Evolutionary conservation across 306 rosid genomes (phyloP), one percentile per base, ranked within the genome.

Genomic region (Dryas alaskensis): DNA sequence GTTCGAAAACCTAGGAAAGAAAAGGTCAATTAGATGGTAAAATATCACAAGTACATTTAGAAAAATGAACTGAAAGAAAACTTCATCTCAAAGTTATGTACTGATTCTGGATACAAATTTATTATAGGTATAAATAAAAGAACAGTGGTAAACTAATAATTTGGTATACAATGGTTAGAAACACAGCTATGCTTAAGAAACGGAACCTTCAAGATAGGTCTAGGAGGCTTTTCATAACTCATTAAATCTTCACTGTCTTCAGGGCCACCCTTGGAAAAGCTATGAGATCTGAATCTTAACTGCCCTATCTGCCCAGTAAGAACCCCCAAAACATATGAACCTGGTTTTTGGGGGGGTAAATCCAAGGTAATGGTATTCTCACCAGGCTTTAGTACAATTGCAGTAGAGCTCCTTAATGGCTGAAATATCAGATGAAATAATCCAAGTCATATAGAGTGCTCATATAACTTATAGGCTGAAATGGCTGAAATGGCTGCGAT

Each of bases 301-400:
- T 83, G 91, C 78, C 99, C 99, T 78, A 94, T 88, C 76, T 90
- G 90, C 77, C 99, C 99, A 47, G 99, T 94, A 60, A 94, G 86
- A 90, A 88, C 96, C 65, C 99, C 99, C 80, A 94, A 87, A 73
- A 92, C 96, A 81, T 94, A 94, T 54, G 99, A 94, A 79, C 99
- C 99, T 67, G 98, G 99, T 79, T 90, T 87, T 79, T 94, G 99
- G 31, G 98, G 97, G 59, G 99, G 99, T 76, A 94, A 79, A 81
- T 86, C 92, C 82, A 94, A 84, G 79, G 95, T 88, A 79, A 92
- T 83, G 58, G 90, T 88, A 81, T 94, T 94, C 70, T 89, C 97
- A 79, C 98, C 96, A 82, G 98, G 96, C 75, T 90, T 91, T 81
- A 94, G 82, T 65, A 92, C 92, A 82, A 78, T 84, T 64, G 89